Conservation (phyloP, 1,139 yeast species). For the Taphrina flavorubra region DNA sequence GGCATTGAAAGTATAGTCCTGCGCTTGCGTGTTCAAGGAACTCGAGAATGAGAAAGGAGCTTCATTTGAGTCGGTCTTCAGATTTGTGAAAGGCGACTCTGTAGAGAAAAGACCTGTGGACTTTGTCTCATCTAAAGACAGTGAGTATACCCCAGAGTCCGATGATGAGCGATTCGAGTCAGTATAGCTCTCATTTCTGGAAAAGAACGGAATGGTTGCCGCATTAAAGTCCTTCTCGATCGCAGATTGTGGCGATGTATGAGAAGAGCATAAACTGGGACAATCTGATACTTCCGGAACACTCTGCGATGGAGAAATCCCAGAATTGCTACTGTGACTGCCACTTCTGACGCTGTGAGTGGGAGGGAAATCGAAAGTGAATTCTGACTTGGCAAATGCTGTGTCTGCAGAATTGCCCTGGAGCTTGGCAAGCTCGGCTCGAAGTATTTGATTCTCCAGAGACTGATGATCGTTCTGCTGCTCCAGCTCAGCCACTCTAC, state of each 20-base stretch:
- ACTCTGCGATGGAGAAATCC: neutral
- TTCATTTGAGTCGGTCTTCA: neutral
- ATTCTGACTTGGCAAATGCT: constrained; percentile 21
- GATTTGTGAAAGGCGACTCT: neutral
- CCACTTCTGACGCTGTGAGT: constrained; percentile 8
- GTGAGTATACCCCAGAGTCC: constrained; percentile 12
- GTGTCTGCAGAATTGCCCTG: constrained; percentile 2
- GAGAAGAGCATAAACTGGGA: constrained; percentile 30
- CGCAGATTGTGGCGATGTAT: constrained; percentile 28
- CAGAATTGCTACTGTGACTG: neutral
- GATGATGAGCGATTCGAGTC: constrained; percentile 12
- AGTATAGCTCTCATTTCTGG: constrained; percentile 10
- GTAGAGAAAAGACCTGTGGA: neutral
- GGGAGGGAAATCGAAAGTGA: constrained; percentile 17
- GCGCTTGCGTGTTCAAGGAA: neutral
- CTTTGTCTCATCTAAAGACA: neutral
- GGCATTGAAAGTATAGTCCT: neutral
- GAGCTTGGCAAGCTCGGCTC: constrained; percentile 16
- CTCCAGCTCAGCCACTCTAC: constrained; percentile 61
- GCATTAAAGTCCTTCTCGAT: constrained; percentile 33
- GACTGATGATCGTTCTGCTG: constrained; percentile 15
- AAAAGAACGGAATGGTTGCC: constrained; percentile 30
- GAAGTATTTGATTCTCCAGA: constrained; percentile 23
- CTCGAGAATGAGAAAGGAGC: neutral
- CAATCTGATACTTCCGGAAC: constrained; percentile 3